Percentiles rank a stretch among this genome's conserved stretches.
Conservation (phyloP, 2,329 filamentous ascomycete species). For the Epichloe sibirici region DNA sequence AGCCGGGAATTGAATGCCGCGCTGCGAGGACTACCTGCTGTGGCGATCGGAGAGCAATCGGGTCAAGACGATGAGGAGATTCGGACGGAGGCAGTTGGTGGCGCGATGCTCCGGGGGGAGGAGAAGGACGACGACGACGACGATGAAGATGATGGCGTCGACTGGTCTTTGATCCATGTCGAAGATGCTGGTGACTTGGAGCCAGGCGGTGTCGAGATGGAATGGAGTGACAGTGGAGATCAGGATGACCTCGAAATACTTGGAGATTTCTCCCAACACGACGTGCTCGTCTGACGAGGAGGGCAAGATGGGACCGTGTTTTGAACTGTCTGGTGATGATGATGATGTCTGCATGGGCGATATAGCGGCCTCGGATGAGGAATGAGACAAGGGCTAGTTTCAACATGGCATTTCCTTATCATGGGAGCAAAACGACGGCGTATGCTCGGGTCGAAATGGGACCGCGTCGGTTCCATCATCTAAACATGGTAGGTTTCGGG, state of each 20-base stretch:
- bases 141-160: neutral
- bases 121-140: neutral
- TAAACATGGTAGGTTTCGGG: too few relatives aligned
- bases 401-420: neutral
- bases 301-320: neutral
- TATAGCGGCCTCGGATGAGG: neutral
- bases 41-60: neutral
- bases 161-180: neutral
- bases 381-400: neutral
- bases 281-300: neutral
- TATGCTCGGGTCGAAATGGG: neutral
- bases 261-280: neutral
- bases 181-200: neutral
- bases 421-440: neutral
- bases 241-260: neutral
- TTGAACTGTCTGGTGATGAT: neutral
- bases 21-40: slow-evolving; percentile 11
- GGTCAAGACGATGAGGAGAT: neutral
- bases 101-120: neutral
- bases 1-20: slow-evolving; percentile 23
- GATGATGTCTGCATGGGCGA: neutral
- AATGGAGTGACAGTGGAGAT: neutral
- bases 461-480: neutral
- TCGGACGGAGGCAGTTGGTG: neutral
- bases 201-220: neutral